Base-by-base conservation (phyloP, 2,329 filamentous ascomycete species). In the Apiospora hydei region DNA sequence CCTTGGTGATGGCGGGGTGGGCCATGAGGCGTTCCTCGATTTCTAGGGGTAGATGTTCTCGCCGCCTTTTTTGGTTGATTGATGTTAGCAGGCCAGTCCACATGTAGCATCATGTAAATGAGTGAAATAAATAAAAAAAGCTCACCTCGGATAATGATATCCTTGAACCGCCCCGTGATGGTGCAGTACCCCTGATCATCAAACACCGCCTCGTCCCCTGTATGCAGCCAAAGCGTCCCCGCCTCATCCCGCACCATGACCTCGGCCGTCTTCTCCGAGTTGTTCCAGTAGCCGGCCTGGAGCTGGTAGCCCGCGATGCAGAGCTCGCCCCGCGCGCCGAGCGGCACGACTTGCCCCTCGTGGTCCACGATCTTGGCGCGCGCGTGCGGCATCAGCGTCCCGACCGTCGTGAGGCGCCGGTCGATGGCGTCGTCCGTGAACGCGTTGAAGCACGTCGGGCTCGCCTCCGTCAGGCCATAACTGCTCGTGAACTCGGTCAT, bases 261-360 rank as follows among this genome's bases (percentile, higher is more conserved):
- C 81, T 90, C 88, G 72, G 87, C 88, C 1, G 93, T 95, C 85
- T 94, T 95, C 77, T 90, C 89, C 57, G 89, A 88, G 81, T 94
- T 95, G 77, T 93, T 89, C 88, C 86, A 90, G 80, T 90, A 91
- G 16, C 88, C 89, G 2, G 86, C 87, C 79, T 92, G 93, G 14
- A 95, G 84, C 81, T 94, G 92, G 80, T 95, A 96, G 0, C 93
- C 94, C 0, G 91, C 88, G 61, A 95, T 93, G 80, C 92, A 94
- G 30, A 96, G 87, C 83, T 96, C 93, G 24, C 93, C 93, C 11
- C 89, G 85, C 46, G 86, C 82, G 30, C 93, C 93, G 18, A 94
- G 81, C 0, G 92, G 92, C 13, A 95, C 87, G 57, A 91, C 86
- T 43, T 87, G 85, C 24, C 92, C 91, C 21, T 90, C 85, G 43